Evolutionary conservation across 495 filamentous ascomycete species (phyloP), one percentile per base, ranked within the genome.

Genomic region (Stereocaulon alpinum): DNA sequence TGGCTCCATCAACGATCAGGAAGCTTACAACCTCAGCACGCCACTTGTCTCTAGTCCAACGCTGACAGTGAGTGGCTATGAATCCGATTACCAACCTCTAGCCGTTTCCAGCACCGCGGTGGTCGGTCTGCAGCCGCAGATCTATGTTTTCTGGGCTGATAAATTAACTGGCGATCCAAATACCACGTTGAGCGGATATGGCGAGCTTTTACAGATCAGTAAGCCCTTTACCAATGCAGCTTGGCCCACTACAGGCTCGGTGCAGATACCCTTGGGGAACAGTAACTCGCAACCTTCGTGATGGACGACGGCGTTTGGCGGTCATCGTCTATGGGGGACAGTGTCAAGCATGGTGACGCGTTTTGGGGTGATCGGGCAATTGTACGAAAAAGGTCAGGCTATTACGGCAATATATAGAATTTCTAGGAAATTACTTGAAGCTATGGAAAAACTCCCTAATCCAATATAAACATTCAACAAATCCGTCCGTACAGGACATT

Each of bases 121-220:
- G 11, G 47, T 15, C 17, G 60, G 49, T n/a, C 59, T 64, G 12
- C 18, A 18, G 6, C 42, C 18, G 34, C 50, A 53, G 10, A 34
- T 67, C 10, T 59, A 60, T 45, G 55, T 67, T 3, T 55, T 67
- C 43, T 67, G 55, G 59, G 63, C 65, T 2, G 65, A 65, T 15
- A 41, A 42, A 22, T 20, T 58, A 1, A 56, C 60, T 20, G 56
- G 62, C 3, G 52, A 65, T 32, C 59, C 60, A 22, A 44, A 14
- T 6, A 50, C 45, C 3, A 24, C 48, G 32, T 27, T 12, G 11
- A 60, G 48, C 34, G 63, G 63, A 17, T 62, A 56, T n/a, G 15
- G 40, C 18, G 27, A 53, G 43, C 27, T 65, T 27, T 15, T 18
- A 12, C 29, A 62, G 51, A 42, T 62, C 14, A 65, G 51, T 18